phyloP scores from a whole-genome alignment of 371 early-diverging fungal species.

The Mortierella sp. region DNA sequence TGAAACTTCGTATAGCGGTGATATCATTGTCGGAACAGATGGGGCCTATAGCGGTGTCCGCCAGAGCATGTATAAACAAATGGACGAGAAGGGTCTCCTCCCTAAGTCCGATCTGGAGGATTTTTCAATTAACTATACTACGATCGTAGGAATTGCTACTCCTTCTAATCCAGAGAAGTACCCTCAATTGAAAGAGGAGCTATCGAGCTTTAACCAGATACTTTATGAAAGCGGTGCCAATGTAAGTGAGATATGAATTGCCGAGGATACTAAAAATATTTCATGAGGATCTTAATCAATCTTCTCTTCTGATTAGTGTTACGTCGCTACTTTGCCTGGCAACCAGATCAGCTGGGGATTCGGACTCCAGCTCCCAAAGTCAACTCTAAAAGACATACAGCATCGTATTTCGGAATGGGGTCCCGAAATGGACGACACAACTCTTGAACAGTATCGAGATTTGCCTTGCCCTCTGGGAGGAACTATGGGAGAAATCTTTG shows the following conservation, averaged over 20 bases:
- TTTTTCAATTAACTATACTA: conserved; percentile 6
- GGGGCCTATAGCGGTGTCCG: conserved; percentile 25
- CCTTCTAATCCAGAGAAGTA: conserved; percentile 14
- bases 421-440: background rate
- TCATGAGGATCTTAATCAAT: no score
- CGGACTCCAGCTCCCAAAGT: background rate
- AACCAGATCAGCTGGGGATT: background rate
- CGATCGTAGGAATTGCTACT: conserved; percentile 17
- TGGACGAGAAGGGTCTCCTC: conserved; percentile 12
- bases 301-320: background rate
- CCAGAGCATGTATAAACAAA: conserved; percentile 10
- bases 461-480: background rate
- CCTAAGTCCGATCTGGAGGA: conserved; percentile 15
- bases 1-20: conserved; percentile 5
- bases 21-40: conserved; percentile 23
- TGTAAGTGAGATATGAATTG: background rate
- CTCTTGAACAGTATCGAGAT: background rate
- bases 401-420: background rate
- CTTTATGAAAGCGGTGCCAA: background rate
- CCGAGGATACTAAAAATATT: no score
- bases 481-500: background rate
- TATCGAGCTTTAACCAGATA: background rate
- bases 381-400: background rate
- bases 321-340: background rate
- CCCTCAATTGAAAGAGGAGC: background rate